Evolutionary conservation across 2,329 filamentous ascomycete genomes (phyloP).

Genomic region (Fusarium sp.): DNA sequence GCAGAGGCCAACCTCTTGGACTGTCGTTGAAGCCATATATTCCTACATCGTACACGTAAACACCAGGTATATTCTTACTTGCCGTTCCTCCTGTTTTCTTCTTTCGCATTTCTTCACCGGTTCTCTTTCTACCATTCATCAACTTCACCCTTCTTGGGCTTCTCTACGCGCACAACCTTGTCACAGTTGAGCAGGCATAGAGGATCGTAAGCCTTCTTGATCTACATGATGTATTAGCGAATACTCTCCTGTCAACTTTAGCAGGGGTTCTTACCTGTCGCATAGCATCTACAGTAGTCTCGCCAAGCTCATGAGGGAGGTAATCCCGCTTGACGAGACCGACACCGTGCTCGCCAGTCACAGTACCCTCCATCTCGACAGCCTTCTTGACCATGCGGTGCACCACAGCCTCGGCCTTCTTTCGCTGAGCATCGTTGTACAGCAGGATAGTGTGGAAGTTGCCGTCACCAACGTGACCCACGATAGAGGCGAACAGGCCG

Average conservation of each 20-base stretch:
- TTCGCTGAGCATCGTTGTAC: constrained; percentile 75
- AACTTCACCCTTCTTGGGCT: constrained; percentile 58
- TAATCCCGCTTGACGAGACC: constrained; percentile 89
- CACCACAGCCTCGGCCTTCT: constrained; percentile 76
- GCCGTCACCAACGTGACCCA: constrained; percentile 81
- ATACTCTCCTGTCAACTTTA: background rate
- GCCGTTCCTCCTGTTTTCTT: background rate
- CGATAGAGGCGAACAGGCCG: constrained; percentile 64
- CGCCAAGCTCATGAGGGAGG: constrained; percentile 80
- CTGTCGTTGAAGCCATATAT: constrained; percentile 25
- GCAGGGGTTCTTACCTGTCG: constrained; percentile 70
- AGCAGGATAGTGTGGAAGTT: constrained; percentile 79
- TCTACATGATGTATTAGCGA: constrained; percentile 57
- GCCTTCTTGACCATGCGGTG: constrained; percentile 89
- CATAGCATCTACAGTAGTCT: constrained; percentile 83
- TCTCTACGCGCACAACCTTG: constrained; percentile 74
- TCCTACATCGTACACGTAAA: constrained; percentile 37
- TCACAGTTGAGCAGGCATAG: constrained; percentile 77
- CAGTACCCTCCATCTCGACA: constrained; percentile 86
- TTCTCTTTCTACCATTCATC: constrained; percentile 56
- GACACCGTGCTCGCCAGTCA: constrained; percentile 88
- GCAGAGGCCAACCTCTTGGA: constrained; percentile 1
- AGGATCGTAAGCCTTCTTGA: constrained; percentile 85
- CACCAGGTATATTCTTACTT: constrained; percentile 29
- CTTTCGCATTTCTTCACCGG: background rate